phyloP scores from a whole-genome alignment of 73 alveolate species.

The Durusdinium trenchii region DNA sequence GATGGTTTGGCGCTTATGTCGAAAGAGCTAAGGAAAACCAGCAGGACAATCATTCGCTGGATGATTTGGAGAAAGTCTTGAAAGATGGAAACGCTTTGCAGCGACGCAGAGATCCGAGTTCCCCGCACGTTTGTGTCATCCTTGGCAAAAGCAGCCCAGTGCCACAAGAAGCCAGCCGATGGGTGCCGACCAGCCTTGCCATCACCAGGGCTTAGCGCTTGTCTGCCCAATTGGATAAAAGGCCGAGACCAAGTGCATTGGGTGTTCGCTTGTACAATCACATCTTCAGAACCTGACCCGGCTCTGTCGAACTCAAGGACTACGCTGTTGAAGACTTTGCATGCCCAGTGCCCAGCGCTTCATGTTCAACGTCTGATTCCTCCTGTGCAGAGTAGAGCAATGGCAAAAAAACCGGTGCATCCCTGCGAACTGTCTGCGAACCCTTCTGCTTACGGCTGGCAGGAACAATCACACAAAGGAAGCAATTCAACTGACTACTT shows the following conservation, averaged over 20 bases:
- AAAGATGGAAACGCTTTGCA: background rate
- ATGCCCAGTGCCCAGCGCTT: no score
- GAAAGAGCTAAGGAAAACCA: background rate
- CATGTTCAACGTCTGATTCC: no score
- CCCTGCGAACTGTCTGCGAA: no score
- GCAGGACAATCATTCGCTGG: background rate
- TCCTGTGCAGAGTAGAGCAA: no score
- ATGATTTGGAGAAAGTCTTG: background rate
- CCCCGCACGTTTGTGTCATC: background rate
- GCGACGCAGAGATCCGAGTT: background rate
- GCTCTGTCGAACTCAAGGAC: background rate
- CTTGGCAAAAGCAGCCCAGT: background rate
- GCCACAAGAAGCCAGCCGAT: background rate
- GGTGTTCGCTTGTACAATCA: background rate
- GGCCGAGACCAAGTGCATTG: background rate
- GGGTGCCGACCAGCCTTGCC: background rate
- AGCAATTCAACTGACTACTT: no score
- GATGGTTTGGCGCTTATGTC: background rate
- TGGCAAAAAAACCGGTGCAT: no score
- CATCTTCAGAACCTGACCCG: background rate
- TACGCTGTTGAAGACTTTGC: background rate
- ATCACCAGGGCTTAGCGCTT: slow-evolving; percentile 16
- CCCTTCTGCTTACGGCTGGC: no score
- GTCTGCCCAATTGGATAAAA: background rate
- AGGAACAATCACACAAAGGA: no score